Conservation (phyloP, 148 eudicot species). For the Chenopodium quinoa region DNA sequence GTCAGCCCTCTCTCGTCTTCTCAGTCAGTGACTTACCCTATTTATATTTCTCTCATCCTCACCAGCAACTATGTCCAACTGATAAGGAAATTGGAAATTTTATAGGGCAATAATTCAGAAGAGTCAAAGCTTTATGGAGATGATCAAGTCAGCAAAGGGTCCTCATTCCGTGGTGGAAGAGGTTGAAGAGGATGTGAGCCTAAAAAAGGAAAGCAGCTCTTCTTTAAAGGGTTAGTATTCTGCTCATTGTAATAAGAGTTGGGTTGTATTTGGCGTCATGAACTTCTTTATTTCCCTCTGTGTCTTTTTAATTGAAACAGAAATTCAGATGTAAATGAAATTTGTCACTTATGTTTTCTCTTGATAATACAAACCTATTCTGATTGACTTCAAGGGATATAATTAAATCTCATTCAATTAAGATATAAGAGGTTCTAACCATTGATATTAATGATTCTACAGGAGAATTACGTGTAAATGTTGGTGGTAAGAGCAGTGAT, state of each 20-base stretch:
- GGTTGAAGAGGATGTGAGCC: slow-evolving; percentile 59
- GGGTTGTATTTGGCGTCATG: neutral
- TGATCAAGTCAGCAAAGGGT: slow-evolving; percentile 71
- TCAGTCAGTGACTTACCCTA: slow-evolving; percentile 59
- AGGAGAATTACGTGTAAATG: slow-evolving; percentile 70
- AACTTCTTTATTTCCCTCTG: neutral
- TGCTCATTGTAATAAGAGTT: neutral
- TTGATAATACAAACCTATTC: neutral
- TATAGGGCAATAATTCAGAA: slow-evolving; percentile 58
- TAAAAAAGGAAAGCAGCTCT: slow-evolving; percentile 64
- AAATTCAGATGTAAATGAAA: neutral
- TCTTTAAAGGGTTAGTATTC: slow-evolving; percentile 39
- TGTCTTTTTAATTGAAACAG: neutral
- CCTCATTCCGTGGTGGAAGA: slow-evolving; percentile 69
- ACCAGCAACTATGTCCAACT: neutral
- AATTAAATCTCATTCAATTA: too few relatives aligned
- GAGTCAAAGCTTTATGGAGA: slow-evolving; percentile 72
- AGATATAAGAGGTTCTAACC: neutral
- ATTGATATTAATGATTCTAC: slow-evolving; percentile 17
- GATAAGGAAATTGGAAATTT: slow-evolving; percentile 16
- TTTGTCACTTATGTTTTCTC: neutral
- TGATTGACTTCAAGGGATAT: neutral
- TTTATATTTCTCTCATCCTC: neutral
- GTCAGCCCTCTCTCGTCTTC: slow-evolving; percentile 76
- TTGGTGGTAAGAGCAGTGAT: slow-evolving; percentile 61